A percentile compares a stretch with the other conserved stretches of the same genome.
phyloP scores from a whole-genome alignment of 192 early-diverging fungal genomes.

The Umbelopsis ramanniana region DNA sequence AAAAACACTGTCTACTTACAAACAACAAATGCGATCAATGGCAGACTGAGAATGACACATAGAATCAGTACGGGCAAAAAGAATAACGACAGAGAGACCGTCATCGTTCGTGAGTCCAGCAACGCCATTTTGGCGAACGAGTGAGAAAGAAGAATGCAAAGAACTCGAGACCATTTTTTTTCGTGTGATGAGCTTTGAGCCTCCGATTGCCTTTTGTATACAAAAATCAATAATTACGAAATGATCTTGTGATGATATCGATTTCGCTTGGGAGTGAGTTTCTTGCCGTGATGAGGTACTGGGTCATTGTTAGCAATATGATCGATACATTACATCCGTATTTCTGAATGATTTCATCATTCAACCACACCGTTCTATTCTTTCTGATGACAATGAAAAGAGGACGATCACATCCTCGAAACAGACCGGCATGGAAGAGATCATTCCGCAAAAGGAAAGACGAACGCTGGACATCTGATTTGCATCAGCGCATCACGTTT shows the following conservation, averaged over 20 bases:
- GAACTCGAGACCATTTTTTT: neutral
- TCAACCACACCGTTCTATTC: no score
- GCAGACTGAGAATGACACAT: slow-evolving; percentile 35
- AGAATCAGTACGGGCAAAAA: slow-evolving; percentile 37
- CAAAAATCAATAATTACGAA: no score
- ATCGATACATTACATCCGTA: no score
- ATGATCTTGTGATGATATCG: no score
- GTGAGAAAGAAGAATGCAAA: neutral
- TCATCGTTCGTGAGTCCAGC: slow-evolving; percentile 37
- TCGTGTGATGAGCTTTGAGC: neutral
- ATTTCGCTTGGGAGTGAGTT: no score
- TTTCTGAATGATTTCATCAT: no score
- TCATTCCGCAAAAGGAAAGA: slow-evolving; percentile 17
- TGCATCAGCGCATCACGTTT: neutral
- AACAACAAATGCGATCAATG: slow-evolving; percentile 35
- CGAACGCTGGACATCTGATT: slow-evolving; percentile 1
- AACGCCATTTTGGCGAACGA: slow-evolving; percentile 23
- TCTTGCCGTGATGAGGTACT: no score
- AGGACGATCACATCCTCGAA: neutral
- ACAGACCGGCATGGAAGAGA: neutral
- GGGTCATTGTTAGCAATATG: no score
- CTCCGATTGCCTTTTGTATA: no score
- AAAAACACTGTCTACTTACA: slow-evolving; percentile 19
- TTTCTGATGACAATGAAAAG: no score
- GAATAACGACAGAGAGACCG: slow-evolving; percentile 41